These are phyloP conservation scores for Fusarium dimerum DNA, from an alignment of 2,329 filamentous ascomycete species.

Conservation along the genomic window DNA sequence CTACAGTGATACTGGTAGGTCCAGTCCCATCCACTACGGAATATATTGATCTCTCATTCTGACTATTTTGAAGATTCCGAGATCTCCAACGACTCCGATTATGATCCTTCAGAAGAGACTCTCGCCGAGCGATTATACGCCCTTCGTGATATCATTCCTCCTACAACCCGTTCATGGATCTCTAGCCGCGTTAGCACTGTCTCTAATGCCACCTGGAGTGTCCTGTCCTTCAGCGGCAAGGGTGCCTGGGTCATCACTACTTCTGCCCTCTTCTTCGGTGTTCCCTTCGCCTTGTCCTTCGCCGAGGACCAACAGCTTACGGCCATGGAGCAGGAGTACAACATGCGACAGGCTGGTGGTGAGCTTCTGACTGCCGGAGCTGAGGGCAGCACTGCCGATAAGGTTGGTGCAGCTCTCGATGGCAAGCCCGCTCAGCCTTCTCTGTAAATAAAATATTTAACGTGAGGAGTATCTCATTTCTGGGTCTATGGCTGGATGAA, in stretches of 20 bases:
- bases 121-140: constrained; percentile 71
- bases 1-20: constrained; percentile 87
- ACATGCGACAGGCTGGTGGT: constrained; percentile 88
- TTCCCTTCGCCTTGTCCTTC: constrained; percentile 90
- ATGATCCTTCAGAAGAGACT: constrained; percentile 58
- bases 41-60: constrained; percentile 5
- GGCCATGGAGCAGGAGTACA: constrained; percentile 97
- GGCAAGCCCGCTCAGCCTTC: constrained; percentile 49
- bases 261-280: constrained; percentile 83
- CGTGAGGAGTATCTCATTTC: background rate
- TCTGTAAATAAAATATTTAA: constrained; percentile 41
- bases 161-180: constrained; percentile 69
- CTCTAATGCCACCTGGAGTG: constrained; percentile 48
- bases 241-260: constrained; percentile 89
- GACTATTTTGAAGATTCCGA: constrained; percentile 66
- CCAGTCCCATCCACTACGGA: constrained; percentile 4
- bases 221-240: constrained; percentile 75
- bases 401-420: constrained; percentile 52
- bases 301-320: constrained; percentile 95
- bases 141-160: constrained; percentile 74
- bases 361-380: constrained; percentile 61
- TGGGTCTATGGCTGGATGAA: background rate
- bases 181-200: constrained; percentile 62
- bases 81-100: constrained; percentile 79
- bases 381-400: constrained; percentile 48